Evolutionary conservation across 169 alveolate genomes (phyloP), one percentile per base, ranked within the genome.

Genomic region (Plasmodium gonderi): DNA sequence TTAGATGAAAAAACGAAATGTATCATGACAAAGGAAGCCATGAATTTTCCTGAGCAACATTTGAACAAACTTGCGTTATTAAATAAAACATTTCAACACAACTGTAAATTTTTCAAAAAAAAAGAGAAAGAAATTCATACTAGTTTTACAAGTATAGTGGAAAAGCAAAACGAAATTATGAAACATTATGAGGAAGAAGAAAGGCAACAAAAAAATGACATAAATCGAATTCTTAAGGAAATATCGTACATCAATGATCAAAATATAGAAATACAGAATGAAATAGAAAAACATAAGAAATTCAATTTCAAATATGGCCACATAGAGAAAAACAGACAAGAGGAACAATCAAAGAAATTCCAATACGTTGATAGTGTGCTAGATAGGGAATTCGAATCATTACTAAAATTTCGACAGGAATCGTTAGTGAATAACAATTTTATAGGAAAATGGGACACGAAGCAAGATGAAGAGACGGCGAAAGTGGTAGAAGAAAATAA

Each of bases 81-180:
- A 87, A 87, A 87, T 45, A 87, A 87, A 54, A 87, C 85, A 31
- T 78, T 87, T 60, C 77, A 87, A 87, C 89, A 87, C 29, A 75
- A 87, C 47, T 87, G 45, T 75, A 7, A n/a, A n/a, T 40, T 87
- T 23, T 87, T 51, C 47, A 76, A 87, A 36, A 82, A 87, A 12
- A 87, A 78, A 12, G 93, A 87, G 49, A 87, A 54, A 75, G 79
- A 87, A 8, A 3, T 87, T 17, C 44, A 75, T 12, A 42, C 20
- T 11, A 75, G 74, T 36, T 67, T 87, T 38, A 36, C n/a, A 9
- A 29, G 47, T 44, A 14, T 87, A 42, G 79, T 87, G 31, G 79
- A 87, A 45, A 76, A 87, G 33, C 93, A 87, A 60, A 87, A 87
- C 49, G 17, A 54, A 51, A 87, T 87, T 64, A 87, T 87, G 42